Evolutionary conservation across 306 rosid species (phyloP), one percentile per base, ranked within the genome.

Genomic region (Neltuma alba): DNA sequence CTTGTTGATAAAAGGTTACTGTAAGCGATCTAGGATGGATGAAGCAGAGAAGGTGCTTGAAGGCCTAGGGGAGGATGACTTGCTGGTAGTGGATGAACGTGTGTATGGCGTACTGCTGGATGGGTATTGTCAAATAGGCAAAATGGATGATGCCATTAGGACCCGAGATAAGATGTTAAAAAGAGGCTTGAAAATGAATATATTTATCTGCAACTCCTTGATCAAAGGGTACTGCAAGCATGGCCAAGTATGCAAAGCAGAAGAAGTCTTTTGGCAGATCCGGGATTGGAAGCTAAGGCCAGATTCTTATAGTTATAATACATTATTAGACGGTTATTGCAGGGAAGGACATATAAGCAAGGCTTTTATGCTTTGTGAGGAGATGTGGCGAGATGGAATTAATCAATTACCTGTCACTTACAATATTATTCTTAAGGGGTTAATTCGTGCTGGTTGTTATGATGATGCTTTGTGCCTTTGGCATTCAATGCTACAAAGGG

Each of bases 101-200:
- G 86, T 86, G 38, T 94, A 88, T 83, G 93, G 97, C 13, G 89
- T 81, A 72, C 69, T 94, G 81, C 73, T 94, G 30, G 86, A 89
- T 78, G 95, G 93, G 33, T 92, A 90, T 89, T 89, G 95, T 76
- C 81, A 66, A 66, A 81, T 76, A 55, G 93, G 97, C 6, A 87
- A 80, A 86, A 86, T 94, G 86, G 89, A 85, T 38, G 93, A 84
- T 45, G 97, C 97, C 30, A 84, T 84, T 82, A 88, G 97, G 91
- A 70, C 88, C 76, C 86, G 34, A 65, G 91, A 91, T 84, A 89
- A 85, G 86, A 88, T 92, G 92, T 50, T 84, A 72, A 83, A 77
- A 78, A 79, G 21, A 10, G 97, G 95, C 31, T 76, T 91, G 61
- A 91, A 85, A 70, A 75, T 91, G 86, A 92, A 89, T 85, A 61